Evolutionary conservation across 371 early-diverging fungal genomes (phyloP).

Genomic region (Mortierella sp.): DNA sequence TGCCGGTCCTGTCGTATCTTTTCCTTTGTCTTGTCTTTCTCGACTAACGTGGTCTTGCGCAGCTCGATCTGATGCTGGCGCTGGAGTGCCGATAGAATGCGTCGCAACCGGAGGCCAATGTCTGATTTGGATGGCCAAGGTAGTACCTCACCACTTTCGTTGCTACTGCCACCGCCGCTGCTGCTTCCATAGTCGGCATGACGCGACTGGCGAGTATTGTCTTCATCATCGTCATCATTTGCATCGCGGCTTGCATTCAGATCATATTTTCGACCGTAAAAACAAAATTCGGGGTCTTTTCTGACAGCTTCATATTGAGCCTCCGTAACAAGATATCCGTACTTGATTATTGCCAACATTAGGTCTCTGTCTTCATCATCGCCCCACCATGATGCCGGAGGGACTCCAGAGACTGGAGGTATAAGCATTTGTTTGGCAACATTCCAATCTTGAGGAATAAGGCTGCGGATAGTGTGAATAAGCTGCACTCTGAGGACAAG

Average conservation of each 20-base stretch:
- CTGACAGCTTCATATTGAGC: slow-evolving; percentile 77
- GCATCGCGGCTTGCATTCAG: slow-evolving; percentile 48
- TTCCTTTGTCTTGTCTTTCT: slow-evolving; percentile 59
- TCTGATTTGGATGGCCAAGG: slow-evolving; percentile 78
- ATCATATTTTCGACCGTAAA: slow-evolving; percentile 69
- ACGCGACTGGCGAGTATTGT: slow-evolving; percentile 33
- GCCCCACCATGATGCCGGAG: slow-evolving; percentile 88
- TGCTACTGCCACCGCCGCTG: slow-evolving; percentile 12
- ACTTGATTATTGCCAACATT: slow-evolving; percentile 81
- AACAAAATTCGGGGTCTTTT: slow-evolving; percentile 78
- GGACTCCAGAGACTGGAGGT: slow-evolving; percentile 62
- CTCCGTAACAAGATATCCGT: slow-evolving; percentile 75
- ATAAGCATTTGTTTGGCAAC: slow-evolving; percentile 67
- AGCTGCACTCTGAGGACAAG: slow-evolving; percentile 82
- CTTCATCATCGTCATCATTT: slow-evolving; percentile 56
- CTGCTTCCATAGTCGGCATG: slow-evolving; percentile 17
- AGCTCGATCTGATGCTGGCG: slow-evolving; percentile 67
- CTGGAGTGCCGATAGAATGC: slow-evolving; percentile 77
- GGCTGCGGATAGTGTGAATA: slow-evolving; percentile 78
- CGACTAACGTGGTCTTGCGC: slow-evolving; percentile 48
- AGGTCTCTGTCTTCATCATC: slow-evolving; percentile 86
- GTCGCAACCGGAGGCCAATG: slow-evolving; percentile 77
- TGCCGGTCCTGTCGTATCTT: slow-evolving; percentile 58
- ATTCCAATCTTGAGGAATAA: slow-evolving; percentile 69
- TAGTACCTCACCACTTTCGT: slow-evolving; percentile 39